Conservation (phyloP, 148 eudicot genomes). For the Spergularia marina region DNA sequence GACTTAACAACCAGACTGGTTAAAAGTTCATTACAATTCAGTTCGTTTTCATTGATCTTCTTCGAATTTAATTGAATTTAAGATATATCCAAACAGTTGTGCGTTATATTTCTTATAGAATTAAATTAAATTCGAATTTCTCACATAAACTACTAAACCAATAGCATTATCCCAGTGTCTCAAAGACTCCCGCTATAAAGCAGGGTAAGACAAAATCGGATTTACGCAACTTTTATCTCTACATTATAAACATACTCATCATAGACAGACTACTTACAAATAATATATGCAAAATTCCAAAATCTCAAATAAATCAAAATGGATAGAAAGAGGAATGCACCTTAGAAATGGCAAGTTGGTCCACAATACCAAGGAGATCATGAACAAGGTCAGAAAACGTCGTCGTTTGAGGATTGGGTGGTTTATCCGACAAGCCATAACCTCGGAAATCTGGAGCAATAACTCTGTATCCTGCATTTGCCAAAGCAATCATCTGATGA, state of each 20-base stretch:
- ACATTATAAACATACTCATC: too few relatives aligned
- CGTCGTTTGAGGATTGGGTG: conserved; percentile 28
- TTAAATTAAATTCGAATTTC: too few relatives aligned
- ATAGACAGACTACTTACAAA: too few relatives aligned
- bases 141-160: too few relatives aligned
- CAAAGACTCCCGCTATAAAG: not conserved
- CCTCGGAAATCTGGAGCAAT: conserved; percentile 45
- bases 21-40: too few relatives aligned
- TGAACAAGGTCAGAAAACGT: conserved; percentile 25
- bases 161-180: not conserved
- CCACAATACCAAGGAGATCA: conserved; percentile 37
- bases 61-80: too few relatives aligned
- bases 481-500: conserved; percentile 38
- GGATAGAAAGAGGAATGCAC: not conserved
- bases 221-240: not conserved
- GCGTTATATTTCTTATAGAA: too few relatives aligned
- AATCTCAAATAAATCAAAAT: not conserved
- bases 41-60: too few relatives aligned
- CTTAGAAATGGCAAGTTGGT: conserved; percentile 38
- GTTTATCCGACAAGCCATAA: conserved; percentile 40
- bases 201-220: not conserved
- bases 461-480: conserved; percentile 34
- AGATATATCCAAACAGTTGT: too few relatives aligned
- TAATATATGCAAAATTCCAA: too few relatives aligned
- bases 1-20: too few relatives aligned